Base-by-base conservation (phyloP, 352 stramenopile species). In the Pythium sp. region DNA sequence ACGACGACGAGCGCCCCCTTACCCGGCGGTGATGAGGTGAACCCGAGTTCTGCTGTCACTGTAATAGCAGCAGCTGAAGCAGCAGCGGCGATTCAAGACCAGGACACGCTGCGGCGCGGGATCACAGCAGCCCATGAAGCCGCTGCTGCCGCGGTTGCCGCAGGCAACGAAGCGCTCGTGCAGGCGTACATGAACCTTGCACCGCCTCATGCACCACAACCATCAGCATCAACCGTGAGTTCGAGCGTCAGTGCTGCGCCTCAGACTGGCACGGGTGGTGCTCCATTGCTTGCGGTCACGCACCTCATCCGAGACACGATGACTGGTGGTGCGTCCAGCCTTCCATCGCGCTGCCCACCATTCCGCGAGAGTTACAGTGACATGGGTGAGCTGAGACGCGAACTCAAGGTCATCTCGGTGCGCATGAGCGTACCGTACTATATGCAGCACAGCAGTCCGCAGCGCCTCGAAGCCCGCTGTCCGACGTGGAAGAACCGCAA, bases 371-470 rank as follows among this genome's bases (percentile, higher is more conserved):
- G 80, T 58, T 93, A 93, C 68, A 72, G 62, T 49, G 78, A 88
- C 72, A 93, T 93, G 86, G 78, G 78, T 67, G 84, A 93, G 62
- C 69, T 93, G 20, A 81, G 86, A 1, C 81, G 84, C 3, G 84
- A 88, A 60, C 78, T 93, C 49, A 92, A 92, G 58, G 82, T 93
- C 62, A 64, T 91, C 7, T 92, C 83, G 1, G 86, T 93, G 63
- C 81, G 87, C 68, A 80, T 77, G 73, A 84, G 87, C 8, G 62
- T 84, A 47, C 86, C 82, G 8, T 93, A 93, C 61, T 92, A 86
- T 65, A 92, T 93, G 83, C 80, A 92, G 58, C 86, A 93, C 75
- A 92, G 83, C 72, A 93, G 86, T 76, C 86, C 86, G 26, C 83
- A 93, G 64, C 82, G 86, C 4, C 72, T 93, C 6, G 86, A 93